These are phyloP conservation scores for Chloroidium sp. DNA, from an alignment of 163 green algal genomes.

Conservation along the genomic window DNA sequence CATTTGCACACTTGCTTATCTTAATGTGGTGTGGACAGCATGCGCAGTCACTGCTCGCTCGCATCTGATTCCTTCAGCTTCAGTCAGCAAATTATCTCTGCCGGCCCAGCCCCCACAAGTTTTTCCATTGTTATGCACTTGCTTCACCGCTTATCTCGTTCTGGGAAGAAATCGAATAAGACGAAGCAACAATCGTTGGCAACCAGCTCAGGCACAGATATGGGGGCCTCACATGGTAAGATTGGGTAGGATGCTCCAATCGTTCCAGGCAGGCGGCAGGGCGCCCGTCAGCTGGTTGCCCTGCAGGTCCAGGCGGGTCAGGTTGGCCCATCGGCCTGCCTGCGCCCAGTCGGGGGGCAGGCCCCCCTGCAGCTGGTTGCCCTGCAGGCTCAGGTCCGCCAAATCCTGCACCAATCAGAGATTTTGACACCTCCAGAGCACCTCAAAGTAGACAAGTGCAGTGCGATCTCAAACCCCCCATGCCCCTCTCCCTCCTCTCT, in stretches of 20 bases:
- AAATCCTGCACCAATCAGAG: slow-evolving; percentile 3
- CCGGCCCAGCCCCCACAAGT: background rate
- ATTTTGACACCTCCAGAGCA: background rate
- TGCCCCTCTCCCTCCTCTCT: no score
- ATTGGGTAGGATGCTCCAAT: background rate
- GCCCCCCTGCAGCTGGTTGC: slow-evolving; percentile 14
- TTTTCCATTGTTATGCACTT: background rate
- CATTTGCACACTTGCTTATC: no score
- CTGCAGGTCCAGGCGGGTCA: slow-evolving; percentile 10
- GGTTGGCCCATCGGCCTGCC: background rate
- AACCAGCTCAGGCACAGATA: background rate
- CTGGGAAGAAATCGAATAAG: background rate
- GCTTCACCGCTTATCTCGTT: background rate
- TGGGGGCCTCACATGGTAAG: slow-evolving; percentile 7
- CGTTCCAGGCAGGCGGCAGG: slow-evolving; percentile 10
- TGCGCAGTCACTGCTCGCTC: background rate
- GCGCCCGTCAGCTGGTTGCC: slow-evolving; percentile 18
- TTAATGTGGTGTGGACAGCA: no score
- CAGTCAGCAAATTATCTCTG: background rate
- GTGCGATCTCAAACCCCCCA: background rate
- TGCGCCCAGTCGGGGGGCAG: slow-evolving; percentile 16
- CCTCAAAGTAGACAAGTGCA: background rate
- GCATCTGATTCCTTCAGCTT: background rate
- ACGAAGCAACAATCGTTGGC: background rate
- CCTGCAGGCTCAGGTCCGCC: slow-evolving; percentile 10